Evolutionary conservation across 108 stramenopile genomes (phyloP).

Genomic region (Conticribra guillardii): DNA sequence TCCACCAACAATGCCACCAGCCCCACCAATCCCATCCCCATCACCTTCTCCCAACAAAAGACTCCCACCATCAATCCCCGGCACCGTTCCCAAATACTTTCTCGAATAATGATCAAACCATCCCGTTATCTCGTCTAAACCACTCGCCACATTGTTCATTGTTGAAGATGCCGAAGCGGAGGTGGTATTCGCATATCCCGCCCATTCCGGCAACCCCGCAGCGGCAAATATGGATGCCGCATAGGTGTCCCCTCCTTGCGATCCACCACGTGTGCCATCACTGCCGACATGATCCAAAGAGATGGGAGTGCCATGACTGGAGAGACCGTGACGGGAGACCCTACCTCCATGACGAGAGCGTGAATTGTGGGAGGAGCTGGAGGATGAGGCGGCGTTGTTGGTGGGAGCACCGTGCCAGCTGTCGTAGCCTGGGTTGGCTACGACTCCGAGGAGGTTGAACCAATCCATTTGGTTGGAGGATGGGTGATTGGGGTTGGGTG

Average conservation of each 20-base stretch:
- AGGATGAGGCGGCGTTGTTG: slow-evolving; percentile 1
- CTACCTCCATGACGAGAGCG: slow-evolving; percentile 14
- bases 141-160: slow-evolving; percentile 14
- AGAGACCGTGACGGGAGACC: slow-evolving; percentile 6
- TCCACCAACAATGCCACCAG: slow-evolving; percentile 17
- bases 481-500: slow-evolving; percentile 1
- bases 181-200: slow-evolving; percentile 24
- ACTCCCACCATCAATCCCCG: slow-evolving; percentile 44
- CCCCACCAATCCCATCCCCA: slow-evolving; percentile 12
- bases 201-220: slow-evolving; percentile 33
- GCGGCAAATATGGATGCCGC: slow-evolving; percentile 24
- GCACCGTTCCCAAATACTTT: slow-evolving; percentile 42
- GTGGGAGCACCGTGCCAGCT: slow-evolving; percentile 1
- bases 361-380: slow-evolving; percentile 6
- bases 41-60: slow-evolving; percentile 10
- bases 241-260: slow-evolving; percentile 4
- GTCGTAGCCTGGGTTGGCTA: slow-evolving; percentile 64
- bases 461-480: slow-evolving; percentile 70
- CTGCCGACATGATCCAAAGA: slow-evolving; percentile 36
- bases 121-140: slow-evolving; percentile 43
- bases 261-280: slow-evolving; percentile 7
- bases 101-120: slow-evolving; percentile 56
- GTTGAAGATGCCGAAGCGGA: slow-evolving; percentile 19
- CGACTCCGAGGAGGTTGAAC: slow-evolving; percentile 84
- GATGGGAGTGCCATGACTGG: slow-evolving; percentile 39